These are phyloP conservation scores for Limtongia smithiae DNA, from an alignment of 805 yeast species.

Conservation along the genomic window DNA sequence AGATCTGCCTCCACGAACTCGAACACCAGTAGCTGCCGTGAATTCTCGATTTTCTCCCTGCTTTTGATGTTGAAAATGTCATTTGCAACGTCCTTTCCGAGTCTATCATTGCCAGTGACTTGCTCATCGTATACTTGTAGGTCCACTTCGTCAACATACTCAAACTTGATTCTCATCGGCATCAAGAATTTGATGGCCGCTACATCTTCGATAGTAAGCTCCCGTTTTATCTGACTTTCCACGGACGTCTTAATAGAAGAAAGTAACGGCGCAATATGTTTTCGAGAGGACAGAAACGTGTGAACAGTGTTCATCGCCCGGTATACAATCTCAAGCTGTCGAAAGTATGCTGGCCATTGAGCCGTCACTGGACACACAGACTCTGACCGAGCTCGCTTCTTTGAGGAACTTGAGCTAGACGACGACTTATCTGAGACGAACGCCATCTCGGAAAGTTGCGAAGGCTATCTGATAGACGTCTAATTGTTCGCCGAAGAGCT, in stretches of 20 bases:
- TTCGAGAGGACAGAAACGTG: conserved; percentile 59
- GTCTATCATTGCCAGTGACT: conserved; percentile 1
- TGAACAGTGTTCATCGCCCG: conserved; percentile 44
- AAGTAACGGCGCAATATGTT: conserved; percentile 57
- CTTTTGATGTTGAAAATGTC: conserved; percentile 15
- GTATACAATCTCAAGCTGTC: conserved; percentile 3
- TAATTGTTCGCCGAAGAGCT: no score
- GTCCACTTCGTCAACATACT: conserved; percentile 24
- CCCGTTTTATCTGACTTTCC: conserved; percentile 47
- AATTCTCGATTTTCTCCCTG: background rate
- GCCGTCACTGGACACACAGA: no score
- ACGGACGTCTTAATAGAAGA: conserved; percentile 52
- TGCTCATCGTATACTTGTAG: conserved; percentile 19
- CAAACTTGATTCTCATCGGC: conserved; percentile 16
- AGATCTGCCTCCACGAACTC: conserved; percentile 23
- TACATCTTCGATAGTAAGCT: conserved; percentile 9
- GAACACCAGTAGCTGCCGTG: conserved; percentile 12
- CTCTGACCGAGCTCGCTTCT: no score
- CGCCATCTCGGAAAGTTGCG: no score
- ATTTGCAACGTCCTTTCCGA: conserved; percentile 13
- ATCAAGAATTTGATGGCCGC: conserved; percentile 17
- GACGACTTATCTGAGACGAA: no score
- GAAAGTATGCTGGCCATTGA: conserved; percentile 13
- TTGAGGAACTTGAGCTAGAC: no score
- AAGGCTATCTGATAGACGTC: no score